Base-by-base conservation (phyloP, 768 basidiomycete species). In the Suillus sp. region DNA sequence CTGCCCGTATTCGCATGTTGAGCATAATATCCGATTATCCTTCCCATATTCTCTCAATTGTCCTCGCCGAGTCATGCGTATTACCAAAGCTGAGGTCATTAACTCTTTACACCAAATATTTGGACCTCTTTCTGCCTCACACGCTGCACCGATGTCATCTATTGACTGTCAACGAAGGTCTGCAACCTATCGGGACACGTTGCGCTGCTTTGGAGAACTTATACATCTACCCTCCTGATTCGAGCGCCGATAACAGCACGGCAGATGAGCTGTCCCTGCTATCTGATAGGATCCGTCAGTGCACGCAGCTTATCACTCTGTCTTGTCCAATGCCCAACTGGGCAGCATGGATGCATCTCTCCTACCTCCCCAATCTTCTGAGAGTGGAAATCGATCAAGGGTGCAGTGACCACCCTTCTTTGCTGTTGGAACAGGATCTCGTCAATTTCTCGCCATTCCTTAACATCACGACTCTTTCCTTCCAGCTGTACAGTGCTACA, bases 111-210 rank as follows among this genome's bases (percentile, higher is more conserved):
- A 47, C 27, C 9, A 7, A 3, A n/a, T 32, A 13, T n/a, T 7
- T 53, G 11, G 1, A 53, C 30, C 20, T 34, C 4, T 53, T 53
- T 9, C 51, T n/a, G 51, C 5, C 51, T 18, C 51, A 32, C 5
- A 32, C 4, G 30, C 20, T 53, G 2, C 51, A 10, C 5, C 30
- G 88, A 2, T n/a, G 20, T 20, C 5, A 5, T 32, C 4, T 32
- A n/a, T 5, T 20, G 20, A 20, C 18, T 1, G 4, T n/a, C 2
- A 5, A n/a, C 9, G 4, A 10, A 9, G 18, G 25, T 20, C 16
- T 53, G 5, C 2, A n/a, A 11, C 13, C 30, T 11, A 5, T 32
- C 11, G 11, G 11, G 30, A 32, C 11, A 10, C 30, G 51, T 20
- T 20, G 30, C 9, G 2, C 20, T 53, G 2, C 18, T 13, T 53